Conservation (phyloP, 495 filamentous ascomycete genomes). For the Penicillium pancosmium region DNA sequence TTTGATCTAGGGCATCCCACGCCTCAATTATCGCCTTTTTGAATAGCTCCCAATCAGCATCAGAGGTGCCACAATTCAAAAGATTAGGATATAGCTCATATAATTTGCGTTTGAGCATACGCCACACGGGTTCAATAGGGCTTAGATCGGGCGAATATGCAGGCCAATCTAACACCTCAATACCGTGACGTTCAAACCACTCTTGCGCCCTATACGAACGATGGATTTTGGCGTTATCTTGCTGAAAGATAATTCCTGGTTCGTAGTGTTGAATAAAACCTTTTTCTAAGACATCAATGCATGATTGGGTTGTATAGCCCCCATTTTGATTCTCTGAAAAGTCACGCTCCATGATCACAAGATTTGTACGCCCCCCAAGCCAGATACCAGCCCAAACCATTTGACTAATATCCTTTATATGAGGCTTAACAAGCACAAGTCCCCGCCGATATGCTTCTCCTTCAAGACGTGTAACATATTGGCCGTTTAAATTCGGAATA, state of each 20-base stretch:
- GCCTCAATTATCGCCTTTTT: neutral
- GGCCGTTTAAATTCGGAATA: too few species aligned
- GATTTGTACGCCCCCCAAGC: neutral
- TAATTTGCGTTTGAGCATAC: neutral
- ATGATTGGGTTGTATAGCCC: neutral
- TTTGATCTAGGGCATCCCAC: neutral
- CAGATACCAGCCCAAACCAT: slow-evolving; percentile 3
- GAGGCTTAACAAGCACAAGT: too few species aligned
- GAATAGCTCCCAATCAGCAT: neutral
- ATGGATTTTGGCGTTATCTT: slow-evolving; percentile 5
- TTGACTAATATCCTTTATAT: slow-evolving; percentile 6
- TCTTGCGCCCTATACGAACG: neutral
- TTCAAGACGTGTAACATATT: too few species aligned
- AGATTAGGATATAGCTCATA: neutral
- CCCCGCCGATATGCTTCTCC: too few species aligned
- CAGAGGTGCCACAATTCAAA: neutral
- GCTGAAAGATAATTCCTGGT: neutral
- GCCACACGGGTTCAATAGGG: neutral
- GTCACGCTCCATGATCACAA: slow-evolving; percentile 8
- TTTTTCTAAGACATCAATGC: slow-evolving; percentile 1
- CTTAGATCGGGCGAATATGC: neutral
- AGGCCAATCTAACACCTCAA: neutral
- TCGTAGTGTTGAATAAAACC: neutral
- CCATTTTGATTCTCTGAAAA: neutral
- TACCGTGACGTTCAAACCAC: neutral